A percentile compares a stretch with the other conserved stretches of the same genome.
phyloP scores from a whole-genome alignment of 73 alveolate genomes.

The Blepharisma japonicum region DNA sequence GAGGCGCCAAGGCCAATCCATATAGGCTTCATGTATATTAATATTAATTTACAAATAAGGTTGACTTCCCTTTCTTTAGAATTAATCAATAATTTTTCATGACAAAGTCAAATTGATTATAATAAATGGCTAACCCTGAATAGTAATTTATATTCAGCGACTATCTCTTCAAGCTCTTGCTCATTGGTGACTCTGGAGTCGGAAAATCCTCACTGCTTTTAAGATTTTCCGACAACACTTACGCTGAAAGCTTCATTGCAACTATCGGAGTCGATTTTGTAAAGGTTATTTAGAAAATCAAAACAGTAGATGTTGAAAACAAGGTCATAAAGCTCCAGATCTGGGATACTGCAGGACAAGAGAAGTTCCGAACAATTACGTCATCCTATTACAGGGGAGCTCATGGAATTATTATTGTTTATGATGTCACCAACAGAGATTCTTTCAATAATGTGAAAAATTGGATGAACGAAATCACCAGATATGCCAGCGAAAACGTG shows the following conservation, averaged over 20 bases:
- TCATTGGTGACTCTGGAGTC: constrained; percentile 57
- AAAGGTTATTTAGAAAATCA: constrained; percentile 30
- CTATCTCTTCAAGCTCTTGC: constrained; percentile 42
- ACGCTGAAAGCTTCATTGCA: constrained; percentile 51
- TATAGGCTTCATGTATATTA: no score
- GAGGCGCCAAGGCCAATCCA: no score
- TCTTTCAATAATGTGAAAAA: constrained; percentile 52
- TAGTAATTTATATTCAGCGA: constrained; percentile 24
- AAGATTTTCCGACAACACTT: constrained; percentile 52
- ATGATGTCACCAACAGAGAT: constrained; percentile 47
- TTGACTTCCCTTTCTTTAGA: no score
- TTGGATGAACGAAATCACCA: constrained; percentile 44
- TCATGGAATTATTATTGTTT: constrained; percentile 48
- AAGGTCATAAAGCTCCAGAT: constrained; percentile 49
- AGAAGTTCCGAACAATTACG: constrained; percentile 48
- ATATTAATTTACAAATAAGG: no score
- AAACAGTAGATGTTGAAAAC: constrained; percentile 49
- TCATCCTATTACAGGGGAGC: constrained; percentile 61
- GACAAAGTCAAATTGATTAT: no score
- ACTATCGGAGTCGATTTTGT: constrained; percentile 62
- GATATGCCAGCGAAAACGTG: constrained; percentile 34
- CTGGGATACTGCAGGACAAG: constrained; percentile 59
- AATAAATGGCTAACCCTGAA: constrained; percentile 23
- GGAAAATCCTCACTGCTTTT: constrained; percentile 45
- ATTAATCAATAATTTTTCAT: no score